Evolutionary conservation across 23 red algal species (phyloP), one percentile per base, ranked within the genome.

Genomic region (Gracilaria vermiculophylla): DNA sequence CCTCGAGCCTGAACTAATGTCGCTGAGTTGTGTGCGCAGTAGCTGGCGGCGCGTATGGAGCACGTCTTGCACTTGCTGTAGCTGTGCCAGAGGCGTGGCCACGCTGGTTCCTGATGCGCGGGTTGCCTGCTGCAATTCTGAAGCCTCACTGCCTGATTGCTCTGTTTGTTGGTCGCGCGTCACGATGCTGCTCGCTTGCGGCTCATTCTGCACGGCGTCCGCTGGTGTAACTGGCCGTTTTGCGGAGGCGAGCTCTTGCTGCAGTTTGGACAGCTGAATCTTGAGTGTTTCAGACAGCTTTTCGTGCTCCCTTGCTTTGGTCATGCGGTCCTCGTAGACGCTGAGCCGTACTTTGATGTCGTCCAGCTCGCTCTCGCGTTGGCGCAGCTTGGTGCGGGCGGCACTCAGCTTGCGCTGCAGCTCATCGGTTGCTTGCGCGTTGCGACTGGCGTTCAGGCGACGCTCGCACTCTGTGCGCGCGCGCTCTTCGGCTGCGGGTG

Each of bases 281-380:
- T 73, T 73, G 37, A 73, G 47, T 73, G 67, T 73, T 32, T 73
- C 67, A 20, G 35, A 15, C 14, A 73, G 67, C 67, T 73, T 73
- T 14, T 36, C 39, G 20, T 73, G 37, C 25, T 73, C 37, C 5
- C 67, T 28, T 27, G 67, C 67, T 73, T 73, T 73, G 67, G 39
- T 73, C 67, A 73, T 73, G 23, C 42, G 20, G 67, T 73, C 67
- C 40, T 73, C 67, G 67, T 73, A 73, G 5, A 73, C 67, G 37
- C 37, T 73, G 7, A 45, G 67, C 11, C 67, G 39, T 16, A 73
- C 67, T 25, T 73, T 73, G 8, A 73, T 73, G 47, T 73, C 67
- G 20, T 73, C 67, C 23, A 73, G 17, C 35, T 73, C 42, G 40
- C 67, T 44, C 40, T 73, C 67, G 9, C 67, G 67, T 73, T 73